Conservation (phyloP, 108 stramenopile species). For the Parmales sp. region DNA sequence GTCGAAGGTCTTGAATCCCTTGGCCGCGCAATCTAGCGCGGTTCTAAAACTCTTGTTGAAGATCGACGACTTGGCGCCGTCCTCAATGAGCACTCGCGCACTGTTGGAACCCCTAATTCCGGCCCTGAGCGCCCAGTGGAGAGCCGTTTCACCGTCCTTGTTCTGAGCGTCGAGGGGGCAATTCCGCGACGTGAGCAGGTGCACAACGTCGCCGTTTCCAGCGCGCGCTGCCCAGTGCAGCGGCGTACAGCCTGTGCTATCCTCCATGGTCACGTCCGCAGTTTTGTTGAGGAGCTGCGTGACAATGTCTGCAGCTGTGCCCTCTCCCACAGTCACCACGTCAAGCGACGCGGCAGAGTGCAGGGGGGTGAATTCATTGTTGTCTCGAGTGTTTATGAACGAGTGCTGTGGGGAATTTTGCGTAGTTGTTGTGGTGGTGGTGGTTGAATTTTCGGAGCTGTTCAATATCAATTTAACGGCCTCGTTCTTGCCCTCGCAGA, state of each 20-base stretch:
- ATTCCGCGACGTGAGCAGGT: conserved; percentile 48
- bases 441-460: conserved; percentile 13
- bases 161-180: conserved; percentile 62
- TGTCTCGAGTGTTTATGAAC: conserved; percentile 25
- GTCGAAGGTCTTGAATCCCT: conserved; percentile 40
- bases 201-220: conserved; percentile 50
- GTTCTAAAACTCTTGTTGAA: conserved; percentile 53
- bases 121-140: conserved; percentile 75
- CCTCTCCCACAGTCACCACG: conserved; percentile 29
- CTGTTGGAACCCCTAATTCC: conserved; percentile 42
- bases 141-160: conserved; percentile 61
- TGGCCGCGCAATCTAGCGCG: conserved; percentile 71
- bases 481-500: conserved; percentile 60
- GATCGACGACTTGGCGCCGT: conserved; percentile 52
- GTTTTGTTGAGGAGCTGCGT: conserved; percentile 37
- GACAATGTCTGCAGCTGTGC: conserved; percentile 21
- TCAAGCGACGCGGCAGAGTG: conserved; percentile 56
- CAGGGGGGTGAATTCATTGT: conserved; percentile 52
- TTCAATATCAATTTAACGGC: conserved; percentile 32
- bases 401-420: neutral
- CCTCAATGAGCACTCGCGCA: conserved; percentile 48
- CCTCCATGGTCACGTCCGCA: conserved; percentile 33
- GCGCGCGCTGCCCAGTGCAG: conserved; percentile 74
- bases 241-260: conserved; percentile 58
- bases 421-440: neutral